phyloP scores from a whole-genome alignment of 108 stramenopile species.

The Nannochloropsis oceanica region DNA sequence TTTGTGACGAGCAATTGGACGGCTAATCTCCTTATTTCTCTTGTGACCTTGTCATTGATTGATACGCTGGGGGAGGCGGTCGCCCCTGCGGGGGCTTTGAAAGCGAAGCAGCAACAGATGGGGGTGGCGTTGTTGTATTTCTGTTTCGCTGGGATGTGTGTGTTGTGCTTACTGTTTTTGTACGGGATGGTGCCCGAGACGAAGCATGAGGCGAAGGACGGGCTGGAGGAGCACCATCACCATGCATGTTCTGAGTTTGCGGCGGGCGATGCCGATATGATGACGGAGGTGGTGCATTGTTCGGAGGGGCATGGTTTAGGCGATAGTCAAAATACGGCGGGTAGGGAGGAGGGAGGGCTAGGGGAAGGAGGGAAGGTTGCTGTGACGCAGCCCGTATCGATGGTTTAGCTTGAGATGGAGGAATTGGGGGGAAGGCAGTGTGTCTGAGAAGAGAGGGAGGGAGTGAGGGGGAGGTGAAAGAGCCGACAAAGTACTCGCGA shows the following conservation, averaged over 20 bases:
- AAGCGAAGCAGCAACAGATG: neutral
- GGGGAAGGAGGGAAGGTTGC: neutral
- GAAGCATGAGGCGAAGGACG: neutral
- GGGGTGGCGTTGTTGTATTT: neutral
- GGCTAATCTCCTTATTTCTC: slow-evolving; percentile 5
- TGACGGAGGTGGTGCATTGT: neutral
- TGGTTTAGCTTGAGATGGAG: neutral
- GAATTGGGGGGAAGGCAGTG: neutral
- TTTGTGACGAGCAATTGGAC: slow-evolving; percentile 33
- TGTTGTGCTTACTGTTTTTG: neutral
- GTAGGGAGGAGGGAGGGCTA: too few species aligned
- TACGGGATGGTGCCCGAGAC: neutral
- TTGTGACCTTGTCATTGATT: slow-evolving; percentile 10
- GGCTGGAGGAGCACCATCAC: neutral
- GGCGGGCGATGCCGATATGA: neutral
- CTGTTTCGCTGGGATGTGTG: neutral
- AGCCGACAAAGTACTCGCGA: too few species aligned
- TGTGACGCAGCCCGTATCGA: neutral
- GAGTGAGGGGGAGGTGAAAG: too few species aligned
- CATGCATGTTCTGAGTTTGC: neutral
- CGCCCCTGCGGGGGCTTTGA: neutral
- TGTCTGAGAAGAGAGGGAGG: neutral
- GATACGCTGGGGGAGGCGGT: slow-evolving; percentile 3
- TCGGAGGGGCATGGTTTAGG: neutral
- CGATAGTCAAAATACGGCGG: neutral